Evolutionary conservation across 1,139 yeast species (phyloP).

Genomic region (Pichia sp.): DNA sequence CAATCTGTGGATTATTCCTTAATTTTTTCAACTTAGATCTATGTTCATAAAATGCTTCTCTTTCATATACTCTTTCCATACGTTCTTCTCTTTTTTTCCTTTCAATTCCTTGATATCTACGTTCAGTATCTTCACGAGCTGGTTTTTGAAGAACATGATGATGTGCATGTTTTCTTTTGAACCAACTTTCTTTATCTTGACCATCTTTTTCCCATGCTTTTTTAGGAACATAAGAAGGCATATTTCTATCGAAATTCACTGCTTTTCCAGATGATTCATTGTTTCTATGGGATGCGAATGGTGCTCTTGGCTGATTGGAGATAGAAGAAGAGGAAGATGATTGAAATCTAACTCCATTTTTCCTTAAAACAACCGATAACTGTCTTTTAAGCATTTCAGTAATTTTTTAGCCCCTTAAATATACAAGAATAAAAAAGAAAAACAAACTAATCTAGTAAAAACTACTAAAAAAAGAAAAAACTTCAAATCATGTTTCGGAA

Average conservation of each 20-base stretch:
- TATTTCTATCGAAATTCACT: slow-evolving; percentile 37
- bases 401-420: too few relatives aligned
- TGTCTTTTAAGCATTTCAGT: not conserved
- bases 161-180: slow-evolving; percentile 50
- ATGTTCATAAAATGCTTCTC: slow-evolving; percentile 8
- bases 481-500: too few relatives aligned
- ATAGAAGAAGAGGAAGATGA: not conserved
- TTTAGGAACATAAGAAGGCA: slow-evolving; percentile 34
- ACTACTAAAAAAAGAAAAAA: too few relatives aligned
- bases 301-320: slow-evolving; percentile 20
- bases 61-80: not conserved
- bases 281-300: slow-evolving; percentile 16
- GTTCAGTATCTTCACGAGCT: slow-evolving; percentile 9
- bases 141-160: slow-evolving; percentile 43
- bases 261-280: slow-evolving; percentile 1
- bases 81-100: slow-evolving; percentile 8
- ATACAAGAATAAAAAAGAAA: too few relatives aligned
- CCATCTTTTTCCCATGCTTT: slow-evolving; percentile 59
- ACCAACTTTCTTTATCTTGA: slow-evolving; percentile 48
- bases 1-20: slow-evolving; percentile 43
- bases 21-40: slow-evolving; percentile 8
- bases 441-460: not conserved
- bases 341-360: not conserved
- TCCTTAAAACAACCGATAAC: not conserved
- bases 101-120: slow-evolving; percentile 11